These are phyloP conservation scores for Leccinum variabile DNA, from an alignment of 1,284 basidiomycete genomes.

Conservation along the genomic window DNA sequence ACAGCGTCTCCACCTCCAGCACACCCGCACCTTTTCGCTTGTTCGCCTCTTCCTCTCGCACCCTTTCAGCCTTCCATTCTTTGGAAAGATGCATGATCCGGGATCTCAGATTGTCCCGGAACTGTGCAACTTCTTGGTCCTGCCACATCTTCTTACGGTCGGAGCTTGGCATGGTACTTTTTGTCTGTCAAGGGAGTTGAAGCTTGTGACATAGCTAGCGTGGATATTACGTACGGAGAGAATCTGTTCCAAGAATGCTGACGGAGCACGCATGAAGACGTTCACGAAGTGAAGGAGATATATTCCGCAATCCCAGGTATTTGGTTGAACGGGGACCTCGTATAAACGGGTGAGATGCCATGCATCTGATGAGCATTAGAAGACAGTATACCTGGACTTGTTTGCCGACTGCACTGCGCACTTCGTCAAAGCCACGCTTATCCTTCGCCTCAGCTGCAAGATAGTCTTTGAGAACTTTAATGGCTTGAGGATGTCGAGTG, in stretches of 20 bases:
- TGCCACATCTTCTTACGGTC: slow-evolving; percentile 53
- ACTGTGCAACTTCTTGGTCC: slow-evolving; percentile 34
- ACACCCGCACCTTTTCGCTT: slow-evolving; percentile 21
- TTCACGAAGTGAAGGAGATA: slow-evolving; percentile 82
- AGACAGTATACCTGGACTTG: slow-evolving; percentile 45
- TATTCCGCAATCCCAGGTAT: slow-evolving; percentile 84
- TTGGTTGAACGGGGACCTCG: slow-evolving; percentile 78
- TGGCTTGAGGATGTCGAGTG: slow-evolving; percentile 61
- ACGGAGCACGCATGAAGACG: slow-evolving; percentile 64
- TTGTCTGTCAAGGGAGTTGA: slow-evolving; percentile 30
- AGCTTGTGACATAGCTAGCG: background rate
- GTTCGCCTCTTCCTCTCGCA: slow-evolving; percentile 34
- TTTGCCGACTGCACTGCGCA: slow-evolving; percentile 45
- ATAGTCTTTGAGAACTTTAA: slow-evolving; percentile 65
- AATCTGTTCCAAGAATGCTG: slow-evolving; percentile 46
- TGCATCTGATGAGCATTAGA: background rate
- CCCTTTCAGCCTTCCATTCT: slow-evolving; percentile 41
- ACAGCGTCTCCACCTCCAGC: slow-evolving; percentile 34
- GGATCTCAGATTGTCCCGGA: slow-evolving; percentile 38
- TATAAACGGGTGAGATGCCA: slow-evolving; percentile 4
- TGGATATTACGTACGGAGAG: slow-evolving; percentile 37
- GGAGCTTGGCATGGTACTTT: slow-evolving; percentile 30
- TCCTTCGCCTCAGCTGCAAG: slow-evolving; percentile 78
- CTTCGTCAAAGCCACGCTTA: slow-evolving; percentile 57
- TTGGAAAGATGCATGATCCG: slow-evolving; percentile 41